Base-by-base conservation (phyloP, 306 rosid genomes). In the Ziziphus jujuba region DNA sequence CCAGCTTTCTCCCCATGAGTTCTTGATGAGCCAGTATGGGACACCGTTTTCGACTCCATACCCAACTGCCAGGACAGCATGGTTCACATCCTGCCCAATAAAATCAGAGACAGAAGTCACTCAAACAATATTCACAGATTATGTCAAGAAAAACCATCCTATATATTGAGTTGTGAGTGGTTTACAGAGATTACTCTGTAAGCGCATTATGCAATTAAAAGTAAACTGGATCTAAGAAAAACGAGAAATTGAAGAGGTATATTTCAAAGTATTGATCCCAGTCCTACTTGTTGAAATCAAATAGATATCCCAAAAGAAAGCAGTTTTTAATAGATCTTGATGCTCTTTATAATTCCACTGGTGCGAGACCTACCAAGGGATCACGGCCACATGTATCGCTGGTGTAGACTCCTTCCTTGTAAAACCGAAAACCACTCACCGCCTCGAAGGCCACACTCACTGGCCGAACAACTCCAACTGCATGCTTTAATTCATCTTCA, bases 21-120 rank as follows among this genome's bases (percentile, higher is more conserved):
- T 93, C 81, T 93, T 93, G 31, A 88, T 45, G 62, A 90, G 84
- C 99, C 99, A 93, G 82, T 83, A 93, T 10, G 97, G 89, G 56
- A 77, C 73, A 10, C 85, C 87, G 62, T 79, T 51, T 79, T 93
- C 96, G 6, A 75, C 84, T 68, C 99, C 99, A 74, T 90, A 93
- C 67, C 99, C 99, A 67, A 93, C 95, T 14, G 96, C 99, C 49
- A 93, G 80, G 80, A 90, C 99, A 17, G 97, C 99, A 65, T 93
- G 99, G 84, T 93, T 93, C 83, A 93, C 99, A 73, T 93, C 97
- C 99, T 93, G 92, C 73, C 67, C 76, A 62, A 73, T 38, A 53
- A 6, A 20, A 35, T 0, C 17, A 7, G 36, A 8, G 5, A 40
- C 23, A 23, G 9, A 10, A 40, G 45, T 40, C 45, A 40, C 45